phyloP scores from a whole-genome alignment of 2,329 filamentous ascomycete species.

The Fulvia fulva region DNA sequence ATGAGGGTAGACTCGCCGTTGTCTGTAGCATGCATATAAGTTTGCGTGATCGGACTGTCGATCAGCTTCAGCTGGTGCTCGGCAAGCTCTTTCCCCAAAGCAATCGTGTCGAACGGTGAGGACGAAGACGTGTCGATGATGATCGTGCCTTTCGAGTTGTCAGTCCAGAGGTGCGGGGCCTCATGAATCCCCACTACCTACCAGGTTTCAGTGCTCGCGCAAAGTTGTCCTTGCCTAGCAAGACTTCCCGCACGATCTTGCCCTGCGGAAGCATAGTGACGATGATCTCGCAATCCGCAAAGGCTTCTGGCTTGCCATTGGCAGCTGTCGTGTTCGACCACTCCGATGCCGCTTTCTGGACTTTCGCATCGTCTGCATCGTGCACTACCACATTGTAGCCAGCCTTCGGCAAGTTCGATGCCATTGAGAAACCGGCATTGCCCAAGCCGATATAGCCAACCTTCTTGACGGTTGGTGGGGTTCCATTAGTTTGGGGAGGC shows the following conservation, averaged over 20 bases:
- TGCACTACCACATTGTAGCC: constrained; percentile 33
- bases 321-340: constrained; percentile 31
- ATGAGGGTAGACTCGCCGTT: constrained; percentile 35
- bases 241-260: constrained; percentile 33
- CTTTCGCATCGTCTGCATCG: constrained; percentile 28
- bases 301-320: constrained; percentile 25
- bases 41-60: constrained; percentile 37
- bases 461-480: constrained; percentile 20
- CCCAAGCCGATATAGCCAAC: constrained; percentile 36
- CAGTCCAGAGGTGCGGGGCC: not conserved
- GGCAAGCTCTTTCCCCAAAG: constrained; percentile 32
- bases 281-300: constrained; percentile 34
- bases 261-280: constrained; percentile 37
- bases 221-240: constrained; percentile 30
- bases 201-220: constrained; percentile 29
- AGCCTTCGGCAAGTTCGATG: constrained; percentile 33
- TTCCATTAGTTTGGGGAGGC: constrained; percentile 16
- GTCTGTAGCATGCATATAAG: constrained; percentile 36
- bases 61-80: constrained; percentile 32
- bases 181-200: not conserved
- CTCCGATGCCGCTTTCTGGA: constrained; percentile 23
- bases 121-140: constrained; percentile 36
- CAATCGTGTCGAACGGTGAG: constrained; percentile 35
- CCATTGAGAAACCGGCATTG: constrained; percentile 34
- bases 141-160: constrained; percentile 24